Evolutionary conservation across 179 eudicot genomes (phyloP), one percentile per base, ranked within the genome.

Genomic region (Camellia oleifera): DNA sequence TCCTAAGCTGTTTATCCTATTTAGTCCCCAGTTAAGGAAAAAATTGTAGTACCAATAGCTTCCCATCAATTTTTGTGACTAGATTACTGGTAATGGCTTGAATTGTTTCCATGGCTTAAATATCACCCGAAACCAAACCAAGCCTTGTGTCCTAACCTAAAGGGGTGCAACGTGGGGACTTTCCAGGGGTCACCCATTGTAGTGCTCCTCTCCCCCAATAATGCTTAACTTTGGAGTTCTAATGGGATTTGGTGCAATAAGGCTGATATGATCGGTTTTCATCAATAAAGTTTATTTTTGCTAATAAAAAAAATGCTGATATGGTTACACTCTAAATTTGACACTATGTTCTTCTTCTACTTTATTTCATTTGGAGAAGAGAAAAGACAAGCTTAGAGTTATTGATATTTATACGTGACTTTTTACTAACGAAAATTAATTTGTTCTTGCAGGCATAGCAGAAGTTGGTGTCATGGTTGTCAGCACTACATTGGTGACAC

Each of bases 381-480:
- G 14, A 8, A 42, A 46, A 64, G 56, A 63, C 42, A 18, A 63
- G 44, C 56, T 60, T 40, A 45, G 14, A n/a, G 40, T 44, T 60
- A 58, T 67, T 13, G 48, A 48, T 17, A 50, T 53, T 68, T 17
- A 65, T n/a, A 23, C 44, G 11, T 76, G 40, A 15, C 5, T 0
- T 23, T 44, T 13, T 69, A 54, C 20, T 56, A 4, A 18, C 8
- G 64, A 58, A 11, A n/a, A 52, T 13, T 26, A 18, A 52, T 67
- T 48, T 72, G 57, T 76, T 18, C 65, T 79, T 83, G 82, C 87
- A 95, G 99, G 98, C 64, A 94, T 95, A 81, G 99, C 98, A 64
- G 99, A 94, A 78, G 97, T 95, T 73, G 96, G 97, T 57, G 99
- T 95, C 58, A 95, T 95, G 99, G 63, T 94, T 54, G 99, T 94